These are phyloP conservation scores for Monoraphidium neglectum DNA, from an alignment of 139 green algal species.

Conservation along the genomic window DNA sequence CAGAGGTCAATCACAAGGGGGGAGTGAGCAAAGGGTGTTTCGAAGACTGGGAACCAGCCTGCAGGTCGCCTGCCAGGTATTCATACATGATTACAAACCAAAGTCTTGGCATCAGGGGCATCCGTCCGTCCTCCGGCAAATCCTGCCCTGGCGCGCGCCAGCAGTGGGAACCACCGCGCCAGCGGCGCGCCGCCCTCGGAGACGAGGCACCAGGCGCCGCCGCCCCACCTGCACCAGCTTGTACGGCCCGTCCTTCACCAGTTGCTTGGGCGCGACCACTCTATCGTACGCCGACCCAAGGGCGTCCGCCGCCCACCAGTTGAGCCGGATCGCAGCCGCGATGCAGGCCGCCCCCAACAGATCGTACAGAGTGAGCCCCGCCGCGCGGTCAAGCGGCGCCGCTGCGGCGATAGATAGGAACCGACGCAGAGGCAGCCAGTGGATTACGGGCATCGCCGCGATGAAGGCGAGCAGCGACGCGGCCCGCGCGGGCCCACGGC, in stretches of 20 bases:
- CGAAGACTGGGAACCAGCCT: too few species aligned
- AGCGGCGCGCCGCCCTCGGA: too few species aligned
- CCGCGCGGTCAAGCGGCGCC: background rate
- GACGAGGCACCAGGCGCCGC: too few species aligned
- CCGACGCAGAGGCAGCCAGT: conserved; percentile 36
- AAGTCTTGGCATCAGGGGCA: too few species aligned
- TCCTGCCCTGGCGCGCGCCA: too few species aligned
- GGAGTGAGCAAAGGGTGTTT: too few species aligned
- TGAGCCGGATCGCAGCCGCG: conserved; percentile 37
- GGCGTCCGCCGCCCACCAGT: conserved; percentile 33
- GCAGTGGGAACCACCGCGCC: too few species aligned
- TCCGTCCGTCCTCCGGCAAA: too few species aligned
- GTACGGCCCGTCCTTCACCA: conserved; percentile 66
- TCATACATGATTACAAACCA: too few species aligned
- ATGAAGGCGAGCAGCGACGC: conserved; percentile 44
- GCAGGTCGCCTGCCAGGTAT: too few species aligned
- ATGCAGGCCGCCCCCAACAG: conserved; percentile 35
- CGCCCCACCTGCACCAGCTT: conserved; percentile 40
- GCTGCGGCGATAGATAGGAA: conserved; percentile 9
- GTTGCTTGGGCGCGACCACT: conserved; percentile 41
- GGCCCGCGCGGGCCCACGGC: background rate
- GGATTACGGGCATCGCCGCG: conserved; percentile 42
- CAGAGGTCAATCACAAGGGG: too few species aligned
- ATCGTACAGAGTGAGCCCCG: conserved; percentile 36
- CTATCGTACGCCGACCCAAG: conserved; percentile 61